phyloP scores from a whole-genome alignment of 2,329 filamentous ascomycete genomes.

The Fusarium sp. region DNA sequence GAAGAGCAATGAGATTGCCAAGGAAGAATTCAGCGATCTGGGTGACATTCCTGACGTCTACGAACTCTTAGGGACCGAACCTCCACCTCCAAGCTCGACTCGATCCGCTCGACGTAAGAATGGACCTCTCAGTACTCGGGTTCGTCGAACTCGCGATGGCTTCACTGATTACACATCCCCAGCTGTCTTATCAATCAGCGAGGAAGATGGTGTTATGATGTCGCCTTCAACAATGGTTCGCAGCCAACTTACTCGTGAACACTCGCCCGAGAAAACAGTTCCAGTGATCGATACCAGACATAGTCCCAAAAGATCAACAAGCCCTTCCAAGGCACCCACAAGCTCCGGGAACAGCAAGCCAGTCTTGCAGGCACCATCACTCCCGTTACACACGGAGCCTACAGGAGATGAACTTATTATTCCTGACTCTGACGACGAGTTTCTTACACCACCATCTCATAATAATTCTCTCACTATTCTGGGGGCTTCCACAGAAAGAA shows the following conservation, averaged over 20 bases:
- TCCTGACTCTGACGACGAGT: slow-evolving; percentile 69
- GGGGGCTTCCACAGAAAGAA: slow-evolving; percentile 4
- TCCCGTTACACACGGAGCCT: background rate
- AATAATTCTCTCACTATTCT: slow-evolving; percentile 28
- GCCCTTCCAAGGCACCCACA: slow-evolving; percentile 11
- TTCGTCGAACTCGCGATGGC: slow-evolving; percentile 31
- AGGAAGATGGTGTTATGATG: slow-evolving; percentile 36
- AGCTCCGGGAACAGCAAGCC: slow-evolving; percentile 6
- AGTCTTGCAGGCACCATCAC: background rate
- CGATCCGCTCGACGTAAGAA: slow-evolving; percentile 40
- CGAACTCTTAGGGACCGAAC: slow-evolving; percentile 57
- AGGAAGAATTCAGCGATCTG: slow-evolving; percentile 50
- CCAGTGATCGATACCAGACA: slow-evolving; percentile 1
- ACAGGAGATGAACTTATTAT: slow-evolving; percentile 54
- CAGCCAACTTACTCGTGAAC: slow-evolving; percentile 20
- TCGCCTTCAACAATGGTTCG: slow-evolving; percentile 44
- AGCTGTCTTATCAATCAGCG: slow-evolving; percentile 18
- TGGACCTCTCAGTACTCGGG: slow-evolving; percentile 26
- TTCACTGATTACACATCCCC: slow-evolving; percentile 1
- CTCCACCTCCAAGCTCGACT: slow-evolving; percentile 51
- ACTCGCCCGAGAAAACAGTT: slow-evolving; percentile 11
- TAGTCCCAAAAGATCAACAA: slow-evolving; percentile 12
- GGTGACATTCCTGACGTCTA: slow-evolving; percentile 67
- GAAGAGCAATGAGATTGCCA: slow-evolving; percentile 62
- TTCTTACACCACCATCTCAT: slow-evolving; percentile 51